phyloP scores from a whole-genome alignment of 2,329 filamentous ascomycete genomes.

The Aspergillus quadricinctus region DNA sequence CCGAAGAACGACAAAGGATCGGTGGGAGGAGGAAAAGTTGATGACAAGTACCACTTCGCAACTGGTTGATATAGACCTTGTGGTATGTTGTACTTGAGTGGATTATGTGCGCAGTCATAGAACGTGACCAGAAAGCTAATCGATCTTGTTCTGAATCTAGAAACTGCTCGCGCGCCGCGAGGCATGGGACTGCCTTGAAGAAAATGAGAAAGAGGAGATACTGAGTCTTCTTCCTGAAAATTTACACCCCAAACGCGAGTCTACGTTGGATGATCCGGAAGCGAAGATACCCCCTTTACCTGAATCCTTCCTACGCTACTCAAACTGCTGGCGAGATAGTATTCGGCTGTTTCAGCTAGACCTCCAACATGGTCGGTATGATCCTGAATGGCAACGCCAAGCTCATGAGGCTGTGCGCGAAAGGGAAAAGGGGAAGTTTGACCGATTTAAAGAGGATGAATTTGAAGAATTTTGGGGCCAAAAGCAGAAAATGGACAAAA shows the following conservation, averaged over 20 bases:
- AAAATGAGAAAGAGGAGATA: conserved; percentile 39
- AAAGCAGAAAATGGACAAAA: conserved; percentile 40
- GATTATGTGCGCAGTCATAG: background rate
- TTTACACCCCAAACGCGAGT: conserved; percentile 33
- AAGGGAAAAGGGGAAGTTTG: conserved; percentile 52
- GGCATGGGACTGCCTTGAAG: conserved; percentile 41
- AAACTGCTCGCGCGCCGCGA: conserved; percentile 37
- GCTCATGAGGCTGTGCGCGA: conserved; percentile 51
- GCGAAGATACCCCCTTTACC: conserved; percentile 37
- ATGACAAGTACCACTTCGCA: conserved; percentile 37
- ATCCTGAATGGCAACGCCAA: conserved; percentile 54
- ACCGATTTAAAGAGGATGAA: conserved; percentile 52
- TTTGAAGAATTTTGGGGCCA: conserved; percentile 57
- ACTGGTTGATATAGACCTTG: conserved; percentile 34
- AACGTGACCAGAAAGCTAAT: background rate
- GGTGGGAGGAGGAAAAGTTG: conserved; percentile 36
- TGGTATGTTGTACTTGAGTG: conserved; percentile 24
- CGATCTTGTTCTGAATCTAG: conserved; percentile 18
- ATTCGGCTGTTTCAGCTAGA: conserved; percentile 55
- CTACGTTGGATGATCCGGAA: conserved; percentile 23
- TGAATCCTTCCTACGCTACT: conserved; percentile 40
- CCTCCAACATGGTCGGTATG: conserved; percentile 51
- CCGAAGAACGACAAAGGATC: conserved; percentile 29
- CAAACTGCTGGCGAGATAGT: conserved; percentile 49
- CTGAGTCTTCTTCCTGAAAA: conserved; percentile 38